Conservation (phyloP, 169 alveolate genomes). For the Besnoitia besnoiti region DNA sequence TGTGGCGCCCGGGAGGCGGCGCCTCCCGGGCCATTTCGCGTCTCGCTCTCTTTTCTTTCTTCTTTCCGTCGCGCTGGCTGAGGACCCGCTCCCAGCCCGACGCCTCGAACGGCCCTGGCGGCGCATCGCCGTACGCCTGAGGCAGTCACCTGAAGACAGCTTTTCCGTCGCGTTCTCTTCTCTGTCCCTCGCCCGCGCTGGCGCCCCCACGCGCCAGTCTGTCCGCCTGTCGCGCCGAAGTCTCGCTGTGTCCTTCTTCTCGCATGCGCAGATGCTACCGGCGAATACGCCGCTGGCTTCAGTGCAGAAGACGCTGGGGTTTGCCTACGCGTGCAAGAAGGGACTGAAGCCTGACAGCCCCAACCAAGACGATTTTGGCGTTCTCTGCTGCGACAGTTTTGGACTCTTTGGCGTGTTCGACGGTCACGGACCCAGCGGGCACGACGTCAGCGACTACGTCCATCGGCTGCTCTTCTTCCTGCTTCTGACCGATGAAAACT, state of each 20-base stretch:
- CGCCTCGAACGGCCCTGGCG: too few species aligned
- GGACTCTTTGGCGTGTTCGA: conserved; percentile 88
- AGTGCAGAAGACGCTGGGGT: conserved; percentile 20
- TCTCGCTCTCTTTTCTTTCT: background rate
- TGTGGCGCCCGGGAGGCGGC: too few species aligned
- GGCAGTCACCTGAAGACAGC: too few species aligned
- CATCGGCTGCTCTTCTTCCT: conserved; percentile 79
- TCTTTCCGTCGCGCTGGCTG: background rate
- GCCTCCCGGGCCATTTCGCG: too few species aligned
- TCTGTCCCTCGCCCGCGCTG: background rate
- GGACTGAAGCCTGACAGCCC: conserved; percentile 90
- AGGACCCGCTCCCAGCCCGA: too few species aligned
- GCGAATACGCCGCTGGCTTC: background rate
- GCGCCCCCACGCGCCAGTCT: background rate
- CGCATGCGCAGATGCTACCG: background rate
- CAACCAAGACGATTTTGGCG: conserved; percentile 86
- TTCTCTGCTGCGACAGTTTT: conserved; percentile 48
- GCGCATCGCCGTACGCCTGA: too few species aligned
- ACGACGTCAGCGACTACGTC: conserved; percentile 84
- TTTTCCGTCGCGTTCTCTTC: background rate
- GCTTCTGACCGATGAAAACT: conserved; percentile 13
- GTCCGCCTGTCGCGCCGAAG: background rate
- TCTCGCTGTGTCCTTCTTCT: background rate
- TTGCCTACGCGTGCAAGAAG: conserved; percentile 85
- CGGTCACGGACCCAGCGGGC: conserved; percentile 93